Conservation (phyloP, 805 yeast species). For the Alloascoidea hylecoeti region DNA sequence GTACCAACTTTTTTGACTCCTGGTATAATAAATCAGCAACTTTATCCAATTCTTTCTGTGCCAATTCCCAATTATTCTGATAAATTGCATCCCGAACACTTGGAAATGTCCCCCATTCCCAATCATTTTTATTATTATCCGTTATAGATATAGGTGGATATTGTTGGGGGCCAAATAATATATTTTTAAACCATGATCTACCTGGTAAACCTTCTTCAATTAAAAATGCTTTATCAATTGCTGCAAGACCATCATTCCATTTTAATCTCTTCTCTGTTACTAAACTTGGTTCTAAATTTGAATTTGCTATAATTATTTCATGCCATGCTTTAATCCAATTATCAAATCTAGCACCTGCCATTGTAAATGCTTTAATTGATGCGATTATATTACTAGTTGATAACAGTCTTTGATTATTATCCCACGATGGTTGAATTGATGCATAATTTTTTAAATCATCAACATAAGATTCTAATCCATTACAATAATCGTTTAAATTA, state of each 20-base stretch:
- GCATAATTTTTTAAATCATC: conserved; percentile 6
- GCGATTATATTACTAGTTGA: conserved; percentile 9
- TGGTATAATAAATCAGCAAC: conserved; percentile 24
- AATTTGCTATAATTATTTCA: conserved; percentile 30
- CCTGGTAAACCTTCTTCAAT: conserved; percentile 27
- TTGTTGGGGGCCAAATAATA: conserved; percentile 54
- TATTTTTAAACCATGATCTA: conserved; percentile 56
- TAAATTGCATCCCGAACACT: conserved; percentile 55
- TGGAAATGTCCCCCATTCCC: conserved; percentile 60
- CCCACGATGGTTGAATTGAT: conserved; percentile 5
- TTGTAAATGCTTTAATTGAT: conserved; percentile 23
- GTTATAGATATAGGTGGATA: too few relatives aligned
- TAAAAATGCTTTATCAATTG: conserved; percentile 39
- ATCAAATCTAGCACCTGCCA: conserved; percentile 31
- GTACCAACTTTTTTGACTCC: too few relatives aligned
- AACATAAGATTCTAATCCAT: conserved; percentile 31
- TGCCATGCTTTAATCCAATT: conserved; percentile 55
- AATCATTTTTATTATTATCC: conserved; percentile 19
- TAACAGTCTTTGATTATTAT: conserved; percentile 13
- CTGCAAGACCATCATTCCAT: conserved; percentile 59
- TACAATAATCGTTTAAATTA: conserved; percentile 30
- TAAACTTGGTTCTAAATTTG: conserved; percentile 61
- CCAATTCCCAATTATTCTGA: conserved; percentile 31
- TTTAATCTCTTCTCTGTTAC: conserved; percentile 62
- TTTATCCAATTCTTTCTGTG: conserved; percentile 36